phyloP scores from a whole-genome alignment of 2,329 filamentous ascomycete species.

The Paradendryphiella salina region DNA sequence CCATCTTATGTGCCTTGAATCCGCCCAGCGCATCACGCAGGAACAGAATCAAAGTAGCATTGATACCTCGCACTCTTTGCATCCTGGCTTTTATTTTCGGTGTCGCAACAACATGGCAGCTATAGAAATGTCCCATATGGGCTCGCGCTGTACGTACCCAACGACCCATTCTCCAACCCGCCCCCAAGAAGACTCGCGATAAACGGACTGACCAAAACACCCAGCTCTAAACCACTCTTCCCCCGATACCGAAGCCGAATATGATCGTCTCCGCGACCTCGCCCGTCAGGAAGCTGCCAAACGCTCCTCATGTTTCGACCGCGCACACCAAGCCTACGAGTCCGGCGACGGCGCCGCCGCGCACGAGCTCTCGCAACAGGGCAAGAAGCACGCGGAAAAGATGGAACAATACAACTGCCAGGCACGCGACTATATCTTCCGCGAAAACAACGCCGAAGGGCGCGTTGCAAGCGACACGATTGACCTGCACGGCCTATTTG shows the following conservation, averaged over 20 bases:
- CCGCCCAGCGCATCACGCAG: slow-evolving; percentile 6
- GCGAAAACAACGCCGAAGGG: slow-evolving; percentile 83
- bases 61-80: slow-evolving; percentile 1
- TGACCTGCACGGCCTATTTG: slow-evolving; percentile 91
- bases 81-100: slow-evolving; percentile 4
- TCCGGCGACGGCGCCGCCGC: slow-evolving; percentile 81
- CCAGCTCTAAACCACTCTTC: slow-evolving; percentile 45
- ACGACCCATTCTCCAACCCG: background rate
- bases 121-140: slow-evolving; percentile 43
- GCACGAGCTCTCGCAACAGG: slow-evolving; percentile 80
- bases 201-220: slow-evolving; percentile 1
- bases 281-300: slow-evolving; percentile 80
- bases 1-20: slow-evolving; percentile 10
- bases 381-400: slow-evolving; percentile 78
- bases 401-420: slow-evolving; percentile 91
- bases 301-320: slow-evolving; percentile 74
- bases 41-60: slow-evolving; percentile 23
- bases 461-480: slow-evolving; percentile 80
- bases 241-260: slow-evolving; percentile 70
- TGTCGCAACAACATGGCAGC: slow-evolving; percentile 31
- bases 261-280: slow-evolving; percentile 83
- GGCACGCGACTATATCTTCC: slow-evolving; percentile 92
- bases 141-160: slow-evolving; percentile 39
- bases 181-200: background rate
- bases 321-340: slow-evolving; percentile 73